Evolutionary conservation across 192 early-diverging fungal genomes (phyloP).

Genomic region (Pilobolus umbonatus): DNA sequence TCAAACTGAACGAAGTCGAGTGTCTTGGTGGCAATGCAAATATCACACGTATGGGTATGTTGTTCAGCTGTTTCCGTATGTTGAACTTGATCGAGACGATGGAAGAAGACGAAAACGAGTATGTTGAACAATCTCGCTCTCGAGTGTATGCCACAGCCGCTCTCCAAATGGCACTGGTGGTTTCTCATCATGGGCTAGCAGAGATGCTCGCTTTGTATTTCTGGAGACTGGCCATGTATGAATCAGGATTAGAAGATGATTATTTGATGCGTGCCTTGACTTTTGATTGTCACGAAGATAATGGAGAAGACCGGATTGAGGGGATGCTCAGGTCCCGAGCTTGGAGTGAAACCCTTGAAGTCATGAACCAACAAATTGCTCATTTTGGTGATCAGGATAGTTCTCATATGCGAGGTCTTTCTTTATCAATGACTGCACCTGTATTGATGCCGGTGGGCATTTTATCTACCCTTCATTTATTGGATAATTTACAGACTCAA

Average conservation of each 20-base stretch:
- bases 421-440: constrained; percentile 24
- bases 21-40: constrained; percentile 28
- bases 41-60: constrained; percentile 17
- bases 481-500: constrained; percentile 25
- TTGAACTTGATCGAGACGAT: constrained; percentile 30
- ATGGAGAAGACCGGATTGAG: constrained; percentile 29
- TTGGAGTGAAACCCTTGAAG: constrained; percentile 29
- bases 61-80: constrained; percentile 26
- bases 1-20: constrained; percentile 33
- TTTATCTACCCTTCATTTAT: constrained; percentile 26
- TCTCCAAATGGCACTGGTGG: constrained; percentile 22
- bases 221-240: constrained; percentile 31
- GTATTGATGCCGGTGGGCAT: constrained; percentile 28
- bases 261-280: constrained; percentile 16
- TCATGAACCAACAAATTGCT: constrained; percentile 24
- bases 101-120: constrained; percentile 16
- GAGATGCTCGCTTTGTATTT: constrained; percentile 20
- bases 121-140: constrained; percentile 13
- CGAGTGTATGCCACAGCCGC: constrained; percentile 36
- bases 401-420: constrained; percentile 1
- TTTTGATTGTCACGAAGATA: constrained; percentile 26
- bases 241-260: constrained; percentile 21
- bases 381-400: constrained; percentile 11
- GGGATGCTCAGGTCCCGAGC: constrained; percentile 19
- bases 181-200: constrained; percentile 14